Conservation (phyloP, 306 rosid genomes). For the Quercus parvula region DNA sequence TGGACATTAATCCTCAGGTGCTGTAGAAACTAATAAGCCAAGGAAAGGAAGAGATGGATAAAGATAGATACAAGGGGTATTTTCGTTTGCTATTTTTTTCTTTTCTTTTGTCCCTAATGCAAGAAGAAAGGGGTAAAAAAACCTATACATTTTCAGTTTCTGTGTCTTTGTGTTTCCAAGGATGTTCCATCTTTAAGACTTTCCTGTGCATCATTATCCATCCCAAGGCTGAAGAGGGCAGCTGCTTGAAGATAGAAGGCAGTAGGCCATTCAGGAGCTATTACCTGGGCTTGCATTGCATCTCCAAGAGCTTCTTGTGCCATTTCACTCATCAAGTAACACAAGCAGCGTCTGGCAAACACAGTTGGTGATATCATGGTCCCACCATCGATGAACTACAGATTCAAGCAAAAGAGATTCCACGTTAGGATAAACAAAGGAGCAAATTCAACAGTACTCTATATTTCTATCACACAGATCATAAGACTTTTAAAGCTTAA, state of each 20-base stretch:
- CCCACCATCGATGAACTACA: slow-evolving; percentile 89
- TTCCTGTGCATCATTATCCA: slow-evolving; percentile 94
- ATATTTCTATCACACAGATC: background rate
- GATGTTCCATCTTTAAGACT: slow-evolving; percentile 84
- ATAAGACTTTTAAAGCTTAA: background rate
- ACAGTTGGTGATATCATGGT: slow-evolving; percentile 92
- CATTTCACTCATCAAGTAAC: slow-evolving; percentile 89
- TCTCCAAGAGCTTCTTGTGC: slow-evolving; percentile 97
- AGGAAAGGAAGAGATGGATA: slow-evolving; percentile 27
- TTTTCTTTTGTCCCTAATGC: slow-evolving; percentile 6
- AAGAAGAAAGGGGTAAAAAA: slow-evolving; percentile 24
- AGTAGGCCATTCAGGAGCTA: slow-evolving; percentile 80
- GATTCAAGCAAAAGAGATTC: slow-evolving; percentile 9
- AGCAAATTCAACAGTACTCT: background rate
- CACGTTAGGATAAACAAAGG: background rate
- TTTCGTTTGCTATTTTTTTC: slow-evolving; percentile 4
- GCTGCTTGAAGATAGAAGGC: slow-evolving; percentile 96
- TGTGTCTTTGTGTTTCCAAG: slow-evolving; percentile 66
- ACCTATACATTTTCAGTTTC: slow-evolving; percentile 64
- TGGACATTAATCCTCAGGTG: slow-evolving; percentile 19
- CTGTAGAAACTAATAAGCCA: slow-evolving; percentile 26
- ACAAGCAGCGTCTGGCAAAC: slow-evolving; percentile 85
- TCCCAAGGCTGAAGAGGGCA: slow-evolving; percentile 87
- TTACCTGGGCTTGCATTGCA: slow-evolving; percentile 93
- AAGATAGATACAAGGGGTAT: slow-evolving; percentile 30